phyloP scores from a whole-genome alignment of 1,139 yeast genomes.

The Zygoascus hellenicus region DNA sequence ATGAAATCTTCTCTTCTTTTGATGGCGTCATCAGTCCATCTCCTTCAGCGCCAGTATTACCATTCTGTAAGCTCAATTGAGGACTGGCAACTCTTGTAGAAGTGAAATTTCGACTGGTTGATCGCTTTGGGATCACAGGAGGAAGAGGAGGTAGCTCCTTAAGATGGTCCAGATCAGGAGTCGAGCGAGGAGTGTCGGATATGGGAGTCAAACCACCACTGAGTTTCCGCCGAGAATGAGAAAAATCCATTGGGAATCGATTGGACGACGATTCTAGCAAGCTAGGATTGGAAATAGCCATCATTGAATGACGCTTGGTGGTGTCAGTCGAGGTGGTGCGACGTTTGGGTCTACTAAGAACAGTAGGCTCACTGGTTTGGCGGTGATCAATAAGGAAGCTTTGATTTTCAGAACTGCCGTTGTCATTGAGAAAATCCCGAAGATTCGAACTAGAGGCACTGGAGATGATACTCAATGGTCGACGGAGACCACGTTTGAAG shows the following conservation, averaged over 20 bases:
- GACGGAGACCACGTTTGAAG: constrained; percentile 5
- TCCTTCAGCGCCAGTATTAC: no score
- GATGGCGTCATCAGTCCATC: no score
- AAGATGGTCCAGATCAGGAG: background rate
- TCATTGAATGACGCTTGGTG: no score
- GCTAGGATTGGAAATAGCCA: no score
- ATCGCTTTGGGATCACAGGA: constrained; percentile 4
- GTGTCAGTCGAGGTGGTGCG: no score
- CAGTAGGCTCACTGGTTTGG: background rate
- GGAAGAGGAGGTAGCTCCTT: constrained; percentile 2
- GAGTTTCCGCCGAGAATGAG: no score
- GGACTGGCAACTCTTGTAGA: background rate
- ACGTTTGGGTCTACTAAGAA: no score
- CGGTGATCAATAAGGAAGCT: background rate
- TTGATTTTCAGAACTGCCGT: background rate
- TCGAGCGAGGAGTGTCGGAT: background rate
- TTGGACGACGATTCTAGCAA: no score
- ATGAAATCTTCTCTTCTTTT: background rate
- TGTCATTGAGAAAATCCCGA: background rate
- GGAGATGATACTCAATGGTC: constrained; percentile 8
- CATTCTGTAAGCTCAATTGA: no score
- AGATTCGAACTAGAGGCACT: constrained; percentile 7
- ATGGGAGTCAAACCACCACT: no score
- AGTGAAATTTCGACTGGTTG: constrained; percentile 3
- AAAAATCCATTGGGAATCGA: no score